Percentiles rank a stretch among this genome's conserved stretches.
Conservation (phyloP, 352 stramenopile genomes). For the Pythium inflatum region DNA sequence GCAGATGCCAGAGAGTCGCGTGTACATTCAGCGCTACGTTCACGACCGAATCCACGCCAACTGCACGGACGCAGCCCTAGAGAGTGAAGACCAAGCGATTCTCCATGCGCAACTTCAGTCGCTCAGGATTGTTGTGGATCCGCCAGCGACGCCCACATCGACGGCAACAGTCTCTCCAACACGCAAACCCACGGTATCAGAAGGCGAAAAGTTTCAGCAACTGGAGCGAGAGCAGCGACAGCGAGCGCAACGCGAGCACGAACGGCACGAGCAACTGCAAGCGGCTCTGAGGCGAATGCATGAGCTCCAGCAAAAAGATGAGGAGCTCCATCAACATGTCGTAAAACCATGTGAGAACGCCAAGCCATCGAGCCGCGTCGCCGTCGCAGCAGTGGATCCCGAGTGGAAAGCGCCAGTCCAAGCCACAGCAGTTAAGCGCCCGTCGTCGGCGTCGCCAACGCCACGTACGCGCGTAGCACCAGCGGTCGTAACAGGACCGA, state of each 20-base stretch:
- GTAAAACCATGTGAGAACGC: neutral
- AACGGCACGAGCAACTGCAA: conserved; percentile 47
- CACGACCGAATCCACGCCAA: conserved; percentile 16
- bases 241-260: conserved; percentile 35
- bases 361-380: conserved; percentile 1
- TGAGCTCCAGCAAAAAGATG: conserved; percentile 36
- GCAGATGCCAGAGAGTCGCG: conserved; percentile 24
- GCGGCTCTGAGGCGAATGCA: conserved; percentile 51
- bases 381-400: neutral
- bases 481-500: neutral
- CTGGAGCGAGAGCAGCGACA: conserved; percentile 31
- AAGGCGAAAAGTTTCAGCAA: neutral
- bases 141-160: neutral
- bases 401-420: conserved; percentile 55
- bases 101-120: conserved; percentile 29
- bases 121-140: conserved; percentile 28
- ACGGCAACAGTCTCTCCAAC: neutral
- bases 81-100: conserved; percentile 35
- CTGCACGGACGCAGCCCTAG: neutral
- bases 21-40: conserved; percentile 44
- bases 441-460: conserved; percentile 11
- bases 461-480: no score
- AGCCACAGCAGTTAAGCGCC: neutral
- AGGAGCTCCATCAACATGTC: neutral
- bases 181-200: neutral